Base-by-base conservation (phyloP, 2,329 filamentous ascomycete species). In the Eutypella sp. region DNA sequence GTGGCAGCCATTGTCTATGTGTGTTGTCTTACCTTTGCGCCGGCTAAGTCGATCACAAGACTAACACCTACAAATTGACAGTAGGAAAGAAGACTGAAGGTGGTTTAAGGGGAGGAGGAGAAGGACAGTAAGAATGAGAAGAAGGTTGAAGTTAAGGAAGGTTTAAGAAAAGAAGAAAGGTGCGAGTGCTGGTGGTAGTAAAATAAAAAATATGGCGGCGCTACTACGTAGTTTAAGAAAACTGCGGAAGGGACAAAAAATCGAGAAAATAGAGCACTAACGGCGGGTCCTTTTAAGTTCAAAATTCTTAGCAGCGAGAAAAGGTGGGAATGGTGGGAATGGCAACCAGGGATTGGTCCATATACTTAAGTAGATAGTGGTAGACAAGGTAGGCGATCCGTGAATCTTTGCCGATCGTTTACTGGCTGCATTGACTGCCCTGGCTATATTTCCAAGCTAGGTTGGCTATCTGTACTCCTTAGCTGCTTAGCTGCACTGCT, bases 1-100 rank as follows among this genome's bases (percentile, higher is more conserved):
- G 88, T 80, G 66, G 89, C 83, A 68, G 89, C 86, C 89, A 96
- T 96, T 73, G 73, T 80, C 65, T 62, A 48, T 24, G 20, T 39
- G 15, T 37, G 18, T 37, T 16, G 18, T 8, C 18, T 13, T 37
- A 13, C 18, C 5, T 37, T 37, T 37, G 20, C 36, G 36, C 20
- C 20, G 13, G 19, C 36, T 24, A 24, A 39, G 5, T 11, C 11
- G 11, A n/a, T 16, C 3, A 22, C 20, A 24, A 39, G 18, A 24
- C 36, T 15, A 19, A 27, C 11, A n/a, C 16, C 13, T 18, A 41
- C 33, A 46, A 34, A 38, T 38, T 19, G 22, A 42, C n/a, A 24
- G 20, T 23, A 43, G 20, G 36, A 39, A 34, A 18, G 23, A 34
- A 24, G 18, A 39, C 11, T 37, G 40, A 33, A 44, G 37, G 20